Evolutionary conservation across 202 grass and related monocot species (phyloP).

Genomic region (Setaria viridis): DNA sequence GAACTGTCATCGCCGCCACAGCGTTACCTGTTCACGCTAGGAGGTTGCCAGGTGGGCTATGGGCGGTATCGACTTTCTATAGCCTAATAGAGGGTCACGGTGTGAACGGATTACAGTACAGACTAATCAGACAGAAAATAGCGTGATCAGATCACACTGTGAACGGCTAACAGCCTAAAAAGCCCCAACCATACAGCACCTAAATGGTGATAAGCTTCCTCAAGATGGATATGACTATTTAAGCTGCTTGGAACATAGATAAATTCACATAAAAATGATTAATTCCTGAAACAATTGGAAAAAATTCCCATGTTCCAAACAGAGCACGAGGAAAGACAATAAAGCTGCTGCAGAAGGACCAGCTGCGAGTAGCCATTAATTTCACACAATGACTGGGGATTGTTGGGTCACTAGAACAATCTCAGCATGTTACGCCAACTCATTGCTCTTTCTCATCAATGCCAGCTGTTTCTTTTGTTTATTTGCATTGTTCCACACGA

Average conservation of each 20-base stretch:
- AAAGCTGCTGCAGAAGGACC: not conserved
- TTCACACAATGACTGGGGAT: not conserved
- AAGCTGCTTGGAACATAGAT: not conserved
- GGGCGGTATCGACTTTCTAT: no score
- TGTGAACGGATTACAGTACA: no score
- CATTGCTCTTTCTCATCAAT: not conserved
- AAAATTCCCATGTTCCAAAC: not conserved
- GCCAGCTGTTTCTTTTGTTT: conserved; percentile 10
- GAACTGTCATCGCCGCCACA: no score
- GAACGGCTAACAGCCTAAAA: no score
- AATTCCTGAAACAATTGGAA: not conserved
- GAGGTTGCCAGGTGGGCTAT: no score
- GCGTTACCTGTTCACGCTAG: no score
- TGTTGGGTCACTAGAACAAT: conserved; percentile 15
- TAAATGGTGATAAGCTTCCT: not conserved
- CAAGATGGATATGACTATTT: not conserved
- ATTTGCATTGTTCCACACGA: not conserved
- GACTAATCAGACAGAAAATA: no score
- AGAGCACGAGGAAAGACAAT: conserved; percentile 8
- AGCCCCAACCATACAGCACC: not conserved
- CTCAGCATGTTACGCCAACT: conserved; percentile 14
- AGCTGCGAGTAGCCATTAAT: not conserved
- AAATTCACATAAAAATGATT: not conserved
- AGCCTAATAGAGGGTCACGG: no score
- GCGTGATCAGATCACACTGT: no score